A percentile compares a stretch with the other conserved stretches of the same genome.
Conservation (phyloP, 345 rosid species). For the Excoecaria agallocha region DNA sequence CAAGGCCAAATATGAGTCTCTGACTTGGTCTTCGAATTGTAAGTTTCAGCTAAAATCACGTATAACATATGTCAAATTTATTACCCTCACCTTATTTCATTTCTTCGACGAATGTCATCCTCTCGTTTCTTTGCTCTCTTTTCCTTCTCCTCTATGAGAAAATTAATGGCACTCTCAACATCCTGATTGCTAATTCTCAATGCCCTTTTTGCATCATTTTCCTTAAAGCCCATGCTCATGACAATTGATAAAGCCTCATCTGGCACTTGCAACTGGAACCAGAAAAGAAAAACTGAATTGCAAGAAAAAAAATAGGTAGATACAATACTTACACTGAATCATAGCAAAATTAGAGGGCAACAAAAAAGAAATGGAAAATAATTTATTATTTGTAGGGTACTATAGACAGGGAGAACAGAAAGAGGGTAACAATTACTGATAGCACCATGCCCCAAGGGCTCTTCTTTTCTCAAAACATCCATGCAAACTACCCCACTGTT, state of each 20-base stretch:
- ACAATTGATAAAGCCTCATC: conserved; percentile 77
- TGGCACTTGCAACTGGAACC: conserved; percentile 71
- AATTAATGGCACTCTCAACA: conserved; percentile 68
- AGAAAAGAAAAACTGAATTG: conserved; percentile 6
- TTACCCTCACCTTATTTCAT: conserved; percentile 50
- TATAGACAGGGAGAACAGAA: background rate
- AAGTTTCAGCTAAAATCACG: background rate
- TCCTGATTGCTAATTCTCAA: conserved; percentile 75
- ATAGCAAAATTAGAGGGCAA: background rate
- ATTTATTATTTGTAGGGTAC: too few relatives aligned
- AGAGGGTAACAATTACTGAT: background rate
- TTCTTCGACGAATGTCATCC: conserved; percentile 52
- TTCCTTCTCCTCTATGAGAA: conserved; percentile 71
- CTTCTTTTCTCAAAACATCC: too few relatives aligned
- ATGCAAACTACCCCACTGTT: too few relatives aligned
- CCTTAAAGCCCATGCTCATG: conserved; percentile 82
- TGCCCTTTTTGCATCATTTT: conserved; percentile 72
- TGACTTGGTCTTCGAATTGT: too few relatives aligned
- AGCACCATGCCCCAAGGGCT: background rate
- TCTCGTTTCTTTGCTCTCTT: conserved; percentile 48
- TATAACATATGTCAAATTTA: background rate
- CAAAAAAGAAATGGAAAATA: background rate
- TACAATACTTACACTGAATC: background rate
- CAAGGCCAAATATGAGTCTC: conserved; percentile 6
- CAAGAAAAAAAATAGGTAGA: background rate